Base-by-base conservation (phyloP, 192 early-diverging fungal species). In the Podochytrium sp. region DNA sequence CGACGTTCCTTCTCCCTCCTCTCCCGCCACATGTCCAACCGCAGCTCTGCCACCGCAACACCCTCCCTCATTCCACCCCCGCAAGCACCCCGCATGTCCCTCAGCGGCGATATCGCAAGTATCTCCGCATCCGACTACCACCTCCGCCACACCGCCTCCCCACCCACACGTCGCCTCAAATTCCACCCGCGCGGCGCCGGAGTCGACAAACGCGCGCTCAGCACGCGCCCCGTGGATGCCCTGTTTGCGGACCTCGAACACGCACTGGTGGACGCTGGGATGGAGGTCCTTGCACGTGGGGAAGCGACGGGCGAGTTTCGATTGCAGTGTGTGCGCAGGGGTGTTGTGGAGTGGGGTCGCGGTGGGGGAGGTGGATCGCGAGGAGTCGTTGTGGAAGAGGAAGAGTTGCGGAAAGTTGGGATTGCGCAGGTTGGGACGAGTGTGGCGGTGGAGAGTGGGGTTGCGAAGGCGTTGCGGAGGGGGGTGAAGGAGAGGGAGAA, bases 201-300 rank as follows among this genome's bases (percentile, higher is more conserved):
- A 10, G 60, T 71, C 27, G 69, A 71, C 34, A 71, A 71, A 37
- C 69, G 69, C 25, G 69, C 69, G 10, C 10, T 71, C 27, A 71
- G 69, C 47, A 3, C 55, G 2, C 69, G 69, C 3, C 56, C 58
- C 35, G 23, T 51, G 14, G 57, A 59, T 18, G 32, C 38, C 1
- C 56, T 71, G 55, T 51, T 71, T 39, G 38, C 7, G 12, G 69
- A 71, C 32, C 23, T 71, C 5, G 69, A 60, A n/a, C 18, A 16
- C 4, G 69, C 56, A 14, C 52, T 71, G 16, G 7, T 55, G 38
- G 51, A 56, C 38, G 23, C 16, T 37, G 69, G 69, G 32, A 30
- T 71, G 69, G 69, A 71, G 23, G 30, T 71, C 18, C 23, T 34
- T 25, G 56, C 23, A 4, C 20, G n/a, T 6, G 69, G 69, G 18